Base-by-base conservation (phyloP, 2,329 filamentous ascomycete genomes). In the Claviceps digitariae region DNA sequence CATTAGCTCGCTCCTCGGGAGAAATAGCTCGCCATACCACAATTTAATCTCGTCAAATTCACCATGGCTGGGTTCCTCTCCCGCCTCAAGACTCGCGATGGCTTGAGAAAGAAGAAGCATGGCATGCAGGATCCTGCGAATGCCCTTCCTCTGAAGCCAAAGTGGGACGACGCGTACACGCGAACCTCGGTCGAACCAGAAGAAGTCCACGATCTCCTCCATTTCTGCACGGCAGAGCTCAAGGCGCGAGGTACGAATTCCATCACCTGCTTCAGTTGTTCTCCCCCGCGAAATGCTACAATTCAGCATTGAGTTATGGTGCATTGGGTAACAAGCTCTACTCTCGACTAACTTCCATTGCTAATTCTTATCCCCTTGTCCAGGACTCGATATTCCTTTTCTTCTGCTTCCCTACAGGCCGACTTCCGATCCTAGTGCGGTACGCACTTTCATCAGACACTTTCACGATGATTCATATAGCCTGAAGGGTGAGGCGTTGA, bases 321-420 rank as follows among this genome's bases (percentile, higher is more conserved):
- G 27, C 15, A 15, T 51, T 25, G 29, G 4, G 7, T 12, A 36
- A n/a, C 29, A 6, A 20, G 29, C 29, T 27, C 27, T n/a, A 9
- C 31, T 8, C 29, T n/a, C n/a, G n/a, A n/a, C n/a, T n/a, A 23
- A 21, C 17, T 40, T 20, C 15, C 4, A 20, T 43, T 20, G 47
- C 52, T 59, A 43, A 57, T 52, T 8, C 43, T 10, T 27, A 2
- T 12, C 56, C 8, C 5, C 1, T 29, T 29, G 6, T 27, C 34
- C 58, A 95, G 90, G 84, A 59, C 83, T 97, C 63, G 85, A 96
- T 66, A 83, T 86, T 56, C 93, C 93, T 1, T 97, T 98, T 68
- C 79, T 97, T 29, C 83, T 98, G 9, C 79, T 98, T 4, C 93
- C 93, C 13, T 98, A 96, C 71, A 86, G 93, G 62, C 93, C 91